Evolutionary conservation across 2,329 filamentous ascomycete species (phyloP), one percentile per base, ranked within the genome.

Genomic region (Lachnellula occidentalis): DNA sequence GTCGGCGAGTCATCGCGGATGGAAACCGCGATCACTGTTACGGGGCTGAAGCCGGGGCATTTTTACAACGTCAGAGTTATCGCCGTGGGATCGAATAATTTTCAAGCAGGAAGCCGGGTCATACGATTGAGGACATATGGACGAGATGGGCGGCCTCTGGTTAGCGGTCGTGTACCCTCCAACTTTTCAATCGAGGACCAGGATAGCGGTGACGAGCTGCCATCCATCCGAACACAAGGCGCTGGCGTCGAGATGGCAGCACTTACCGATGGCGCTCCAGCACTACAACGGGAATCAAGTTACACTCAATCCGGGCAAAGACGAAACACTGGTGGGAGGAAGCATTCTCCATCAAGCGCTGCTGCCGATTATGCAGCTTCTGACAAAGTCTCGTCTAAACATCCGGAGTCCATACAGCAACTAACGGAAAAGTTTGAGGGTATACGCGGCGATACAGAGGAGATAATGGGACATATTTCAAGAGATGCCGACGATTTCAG

Each of bases 61-160:
- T 95, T 92, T 66, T 97, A 97, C 73, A 95, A 95, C 61, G 86
- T 99, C 27, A 87, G 92, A 57, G 90, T 97, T 51, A 88, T 96
- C 62, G 90, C 92, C 39, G 87, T 96, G 51, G 95, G 92, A 48
- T 83, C 87, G 31, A 90, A 92, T 63, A 95, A 94, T 70, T 97
- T 97, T 66, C 90, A 95, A 67, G 90, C 92, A 0, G 88, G 90
- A 37, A 96, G 94, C 70, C 80, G 84, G 5, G 83, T 95, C 37
- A 85, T 97, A 60, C 87, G 94, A 52, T 77, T 99, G 52, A 83
- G 88, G 64, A 97, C 94, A 46, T 85, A 81, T 69, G 80, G 76
- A 67, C 78, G 75, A 62, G 84, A 86, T 70, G 83, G 82, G 52
- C 79, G 79, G 31, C 83, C 83, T n/a, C 74, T 85, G 15, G 80